phyloP scores from a whole-genome alignment of 2,329 filamentous ascomycete genomes.

The Raffaelea arxii region DNA sequence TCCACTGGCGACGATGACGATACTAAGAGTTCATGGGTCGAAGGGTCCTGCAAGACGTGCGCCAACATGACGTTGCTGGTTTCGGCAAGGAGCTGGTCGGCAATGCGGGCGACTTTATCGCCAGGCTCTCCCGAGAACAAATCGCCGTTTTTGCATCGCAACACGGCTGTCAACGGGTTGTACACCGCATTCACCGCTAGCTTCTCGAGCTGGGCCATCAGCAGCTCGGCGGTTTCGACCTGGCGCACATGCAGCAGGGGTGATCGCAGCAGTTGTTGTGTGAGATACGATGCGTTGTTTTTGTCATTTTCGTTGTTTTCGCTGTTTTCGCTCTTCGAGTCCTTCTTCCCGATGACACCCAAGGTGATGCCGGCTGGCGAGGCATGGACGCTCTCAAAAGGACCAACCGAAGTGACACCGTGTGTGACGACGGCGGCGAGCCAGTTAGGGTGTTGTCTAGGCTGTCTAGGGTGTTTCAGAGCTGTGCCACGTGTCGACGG shows the following conservation, averaged over 20 bases:
- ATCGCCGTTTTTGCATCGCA: slow-evolving; percentile 69
- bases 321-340: slow-evolving; percentile 21
- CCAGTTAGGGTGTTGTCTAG: slow-evolving; percentile 50
- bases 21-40: too few relatives aligned
- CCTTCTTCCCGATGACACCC: too few relatives aligned
- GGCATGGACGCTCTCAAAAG: slow-evolving; percentile 43
- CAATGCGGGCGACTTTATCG: slow-evolving; percentile 28
- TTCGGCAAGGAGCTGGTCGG: slow-evolving; percentile 64
- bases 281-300: slow-evolving; percentile 27
- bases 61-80: slow-evolving; percentile 61
- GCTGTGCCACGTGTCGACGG: too few relatives aligned
- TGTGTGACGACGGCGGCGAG: slow-evolving; percentile 56
- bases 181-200: slow-evolving; percentile 71
- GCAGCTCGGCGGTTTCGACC: slow-evolving; percentile 34
- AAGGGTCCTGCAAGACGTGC: too few relatives aligned
- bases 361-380: slow-evolving; percentile 36
- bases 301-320: background rate
- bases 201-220: slow-evolving; percentile 70
- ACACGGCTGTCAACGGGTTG: slow-evolving; percentile 74
- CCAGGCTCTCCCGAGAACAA: slow-evolving; percentile 42
- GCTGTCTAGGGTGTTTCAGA: too few relatives aligned
- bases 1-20: too few relatives aligned
- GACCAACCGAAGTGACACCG: slow-evolving; percentile 39
- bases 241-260: slow-evolving; percentile 30
- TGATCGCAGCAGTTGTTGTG: slow-evolving; percentile 29